Evolutionary conservation across 176 grass and related monocot genomes (phyloP), one percentile per base, ranked within the genome.

Genomic region (Triticum timopheevii): DNA sequence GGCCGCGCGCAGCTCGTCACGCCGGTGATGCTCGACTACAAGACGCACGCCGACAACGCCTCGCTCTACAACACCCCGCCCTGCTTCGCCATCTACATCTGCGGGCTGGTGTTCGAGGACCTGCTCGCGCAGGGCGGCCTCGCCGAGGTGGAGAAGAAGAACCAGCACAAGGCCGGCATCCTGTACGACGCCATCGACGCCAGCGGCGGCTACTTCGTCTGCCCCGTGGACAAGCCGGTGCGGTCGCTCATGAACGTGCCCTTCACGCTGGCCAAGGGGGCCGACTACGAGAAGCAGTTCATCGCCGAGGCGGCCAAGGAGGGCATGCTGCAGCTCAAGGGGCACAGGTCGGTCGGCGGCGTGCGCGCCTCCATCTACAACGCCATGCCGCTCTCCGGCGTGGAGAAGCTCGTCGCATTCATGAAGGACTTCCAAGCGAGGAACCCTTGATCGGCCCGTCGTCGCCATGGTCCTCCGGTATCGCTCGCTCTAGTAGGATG

Each of bases 11-110:
- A 99, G 80, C 88, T 89, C 36, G 93, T 88, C 84, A 99, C 97
- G 0, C 97, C 97, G 2, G 92, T 99, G 17, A 99, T 99, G 97
- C 94, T 99, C 0, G 97, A 99, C 88, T 99, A 85, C 90, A 94
- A 96, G 85, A 99, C 85, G 52, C 97, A 99, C 61, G 94, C 97
- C 3, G 94, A 96, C 82, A 89, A 80, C 70, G 92, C 88, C 16
- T 99, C 97, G 6, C 97, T 99, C 71, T 99, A 99, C 94, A 99
- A 99, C 82, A 99, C 97, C 33, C 97, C 97, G 47, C 97, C 97
- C 20, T 99, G 97, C 62, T 99, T 91, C 61, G 92, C 94, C 16
- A 96, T 94, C 87, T 99, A 99, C 84, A 92, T 99, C 38, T 96
- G 93, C 61, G 94, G 86, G 1, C 84, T 99, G 3, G 97, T 99